Conservation (phyloP, 805 yeast species). For the Nadsonia fulvescens region DNA sequence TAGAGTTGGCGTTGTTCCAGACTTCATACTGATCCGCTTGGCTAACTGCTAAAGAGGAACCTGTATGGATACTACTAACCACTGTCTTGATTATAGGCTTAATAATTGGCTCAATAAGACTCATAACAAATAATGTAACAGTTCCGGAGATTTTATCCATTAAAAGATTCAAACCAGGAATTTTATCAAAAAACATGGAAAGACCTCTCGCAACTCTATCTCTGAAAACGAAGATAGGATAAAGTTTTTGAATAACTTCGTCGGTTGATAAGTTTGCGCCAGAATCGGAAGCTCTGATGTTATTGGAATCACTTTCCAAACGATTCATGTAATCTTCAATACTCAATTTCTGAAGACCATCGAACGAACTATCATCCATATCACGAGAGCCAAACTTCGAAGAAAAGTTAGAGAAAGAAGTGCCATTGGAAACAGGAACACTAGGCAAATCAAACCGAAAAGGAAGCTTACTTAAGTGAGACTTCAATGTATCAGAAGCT, state of each 20-base stretch:
- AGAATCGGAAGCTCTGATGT: slow-evolving; percentile 2
- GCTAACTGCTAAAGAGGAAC: slow-evolving; percentile 8
- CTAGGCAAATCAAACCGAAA: slow-evolving; percentile 6
- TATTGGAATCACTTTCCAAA: slow-evolving; percentile 3
- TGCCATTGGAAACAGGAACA: slow-evolving; percentile 4
- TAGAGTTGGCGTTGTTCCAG: slow-evolving; percentile 11
- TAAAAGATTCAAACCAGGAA: slow-evolving; percentile 9
- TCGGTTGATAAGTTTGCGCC: slow-evolving; percentile 3
- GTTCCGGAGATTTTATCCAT: slow-evolving; percentile 11
- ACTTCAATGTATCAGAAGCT: slow-evolving; percentile 7
- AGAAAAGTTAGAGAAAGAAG: slow-evolving; percentile 2
- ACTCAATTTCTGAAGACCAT: no score
- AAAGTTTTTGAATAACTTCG: slow-evolving; percentile 4
- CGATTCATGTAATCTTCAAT: slow-evolving; percentile 1
- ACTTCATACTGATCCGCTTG: slow-evolving; percentile 12
- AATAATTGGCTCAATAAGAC: slow-evolving; percentile 11
- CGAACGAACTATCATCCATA: slow-evolving; percentile 2
- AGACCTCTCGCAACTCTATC: slow-evolving; percentile 7
- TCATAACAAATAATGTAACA: slow-evolving; percentile 10
- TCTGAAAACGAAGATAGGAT: slow-evolving; percentile 7
- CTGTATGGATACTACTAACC: slow-evolving; percentile 8
- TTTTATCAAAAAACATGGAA: slow-evolving; percentile 8
- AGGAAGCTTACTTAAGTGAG: slow-evolving; percentile 9
- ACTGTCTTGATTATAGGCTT: slow-evolving; percentile 10
- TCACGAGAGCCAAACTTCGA: slow-evolving; percentile 3